Conservation (phyloP, 106 monocot genomes). For the Hemerocallis citrina region DNA sequence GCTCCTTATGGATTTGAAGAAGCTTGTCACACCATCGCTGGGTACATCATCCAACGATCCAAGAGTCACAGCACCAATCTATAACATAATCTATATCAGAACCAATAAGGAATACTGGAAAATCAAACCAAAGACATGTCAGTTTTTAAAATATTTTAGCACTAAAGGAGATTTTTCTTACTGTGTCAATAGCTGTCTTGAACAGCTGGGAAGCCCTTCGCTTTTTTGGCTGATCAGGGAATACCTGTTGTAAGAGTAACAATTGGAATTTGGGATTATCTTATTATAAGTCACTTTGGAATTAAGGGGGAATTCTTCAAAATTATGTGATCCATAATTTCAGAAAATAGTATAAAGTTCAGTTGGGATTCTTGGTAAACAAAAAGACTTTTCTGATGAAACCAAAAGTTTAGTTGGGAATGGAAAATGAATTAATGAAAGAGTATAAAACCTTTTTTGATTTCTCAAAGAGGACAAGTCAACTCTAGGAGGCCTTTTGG, state of each 20-base stretch:
- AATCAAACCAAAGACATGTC: background rate
- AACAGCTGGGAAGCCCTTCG: slow-evolving; percentile 82
- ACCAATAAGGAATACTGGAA: background rate
- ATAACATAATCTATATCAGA: slow-evolving; percentile 10
- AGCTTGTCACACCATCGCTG: slow-evolving; percentile 48
- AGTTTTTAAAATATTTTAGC: background rate
- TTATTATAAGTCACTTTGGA: background rate
- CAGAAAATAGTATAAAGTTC: too few species aligned
- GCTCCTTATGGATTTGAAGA: slow-evolving; percentile 75
- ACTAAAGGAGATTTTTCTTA: slow-evolving; percentile 18
- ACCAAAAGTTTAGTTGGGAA: too few species aligned
- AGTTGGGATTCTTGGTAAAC: too few species aligned
- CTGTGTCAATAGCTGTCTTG: slow-evolving; percentile 61
- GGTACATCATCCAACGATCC: slow-evolving; percentile 93
- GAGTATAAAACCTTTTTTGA: too few species aligned
- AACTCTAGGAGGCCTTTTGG: too few species aligned
- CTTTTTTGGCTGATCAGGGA: slow-evolving; percentile 94
- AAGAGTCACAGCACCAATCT: slow-evolving; percentile 68
- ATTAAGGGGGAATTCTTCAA: too few species aligned
- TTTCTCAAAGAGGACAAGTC: too few species aligned
- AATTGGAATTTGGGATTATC: background rate
- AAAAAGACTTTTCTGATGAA: too few species aligned
- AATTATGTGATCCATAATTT: too few species aligned
- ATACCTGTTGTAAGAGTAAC: slow-evolving; percentile 44
- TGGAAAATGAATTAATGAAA: too few species aligned